Evolutionary conservation across 73 alveolate species (phyloP).

Genomic region (Tetrahymena malaccensis): DNA sequence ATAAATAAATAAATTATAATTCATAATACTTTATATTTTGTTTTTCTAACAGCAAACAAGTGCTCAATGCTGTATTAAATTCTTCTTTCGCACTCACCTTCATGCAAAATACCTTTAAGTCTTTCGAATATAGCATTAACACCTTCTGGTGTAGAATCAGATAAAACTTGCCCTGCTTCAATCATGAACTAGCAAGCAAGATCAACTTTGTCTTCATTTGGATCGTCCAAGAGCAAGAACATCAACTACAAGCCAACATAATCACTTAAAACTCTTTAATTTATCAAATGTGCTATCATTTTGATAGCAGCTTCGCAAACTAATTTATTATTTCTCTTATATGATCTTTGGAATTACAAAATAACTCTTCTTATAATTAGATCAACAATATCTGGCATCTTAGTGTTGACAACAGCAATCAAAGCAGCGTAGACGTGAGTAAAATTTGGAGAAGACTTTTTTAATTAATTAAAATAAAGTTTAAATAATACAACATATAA

Average conservation of each 20-base stretch:
- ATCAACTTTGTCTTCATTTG: slow-evolving; percentile 92
- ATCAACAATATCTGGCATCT: slow-evolving; percentile 95
- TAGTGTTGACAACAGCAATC: slow-evolving; percentile 94
- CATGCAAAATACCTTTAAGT: slow-evolving; percentile 75
- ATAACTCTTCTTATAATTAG: slow-evolving; percentile 86
- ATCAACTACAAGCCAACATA: slow-evolving; percentile 89
- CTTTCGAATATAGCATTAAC: slow-evolving; percentile 94
- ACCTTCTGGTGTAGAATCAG: slow-evolving; percentile 87
- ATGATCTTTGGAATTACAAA: slow-evolving; percentile 90
- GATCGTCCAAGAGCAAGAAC: slow-evolving; percentile 83
- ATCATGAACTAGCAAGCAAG: slow-evolving; percentile 82
- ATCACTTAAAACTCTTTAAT: slow-evolving; percentile 92
- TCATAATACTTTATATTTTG: slow-evolving; percentile 65
- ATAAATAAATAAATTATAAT: background rate
- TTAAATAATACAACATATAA: background rate
- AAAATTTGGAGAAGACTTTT: slow-evolving; percentile 78
- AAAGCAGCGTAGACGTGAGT: slow-evolving; percentile 98
- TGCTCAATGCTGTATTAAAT: slow-evolving; percentile 97
- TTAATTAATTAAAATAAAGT: background rate
- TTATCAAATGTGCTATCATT: slow-evolving; percentile 98
- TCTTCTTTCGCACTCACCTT: slow-evolving; percentile 70
- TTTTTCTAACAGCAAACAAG: slow-evolving; percentile 87
- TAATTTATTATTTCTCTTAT: slow-evolving; percentile 88
- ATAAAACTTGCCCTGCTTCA: slow-evolving; percentile 96
- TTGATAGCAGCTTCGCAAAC: slow-evolving; percentile 87